Conservation (phyloP, 139 green algal genomes). For the Choricystis sp. region DNA sequence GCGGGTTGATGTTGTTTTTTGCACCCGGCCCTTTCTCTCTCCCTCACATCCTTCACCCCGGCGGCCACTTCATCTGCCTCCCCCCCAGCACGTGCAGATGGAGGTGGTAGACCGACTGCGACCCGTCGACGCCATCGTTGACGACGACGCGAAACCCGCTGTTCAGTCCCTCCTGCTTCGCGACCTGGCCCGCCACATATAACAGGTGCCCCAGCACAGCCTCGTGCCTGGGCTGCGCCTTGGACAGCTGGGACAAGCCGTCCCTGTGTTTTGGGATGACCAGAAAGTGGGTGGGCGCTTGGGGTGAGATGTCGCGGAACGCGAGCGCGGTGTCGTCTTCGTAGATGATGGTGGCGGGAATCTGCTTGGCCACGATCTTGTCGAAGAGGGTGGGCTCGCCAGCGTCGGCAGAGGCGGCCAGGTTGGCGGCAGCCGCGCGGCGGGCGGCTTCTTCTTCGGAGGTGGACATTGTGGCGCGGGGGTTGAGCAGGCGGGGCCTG, state of each 20-base stretch:
- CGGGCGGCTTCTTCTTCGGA: too few species aligned
- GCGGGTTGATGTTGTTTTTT: too few species aligned
- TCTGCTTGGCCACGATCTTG: constrained; percentile 86
- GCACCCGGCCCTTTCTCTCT: too few species aligned
- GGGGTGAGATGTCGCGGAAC: constrained; percentile 82
- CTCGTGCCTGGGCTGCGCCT: constrained; percentile 58
- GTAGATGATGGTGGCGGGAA: constrained; percentile 79
- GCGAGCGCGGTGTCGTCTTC: constrained; percentile 83
- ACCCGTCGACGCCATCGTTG: constrained; percentile 77
- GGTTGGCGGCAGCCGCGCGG: too few species aligned
- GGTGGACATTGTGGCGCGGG: too few species aligned
- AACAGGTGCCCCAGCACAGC: constrained; percentile 75
- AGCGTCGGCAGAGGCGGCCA: constrained; percentile 4
- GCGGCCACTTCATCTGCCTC: constrained; percentile 59
- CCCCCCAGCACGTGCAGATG: constrained; percentile 76
- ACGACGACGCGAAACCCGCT: constrained; percentile 74
- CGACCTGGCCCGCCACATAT: constrained; percentile 54
- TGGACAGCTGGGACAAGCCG: constrained; percentile 62
- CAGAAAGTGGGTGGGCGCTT: constrained; percentile 81
- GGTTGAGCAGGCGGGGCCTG: too few species aligned
- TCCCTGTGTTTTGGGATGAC: constrained; percentile 73
- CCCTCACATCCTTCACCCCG: constrained; percentile 42
- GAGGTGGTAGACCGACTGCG: constrained; percentile 78
- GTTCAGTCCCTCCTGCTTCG: constrained; percentile 40
- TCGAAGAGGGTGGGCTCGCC: constrained; percentile 81